These are phyloP conservation scores for Trichomonas vaginalis DNA, from an alignment of 208 protist species.

Conservation along the genomic window DNA sequence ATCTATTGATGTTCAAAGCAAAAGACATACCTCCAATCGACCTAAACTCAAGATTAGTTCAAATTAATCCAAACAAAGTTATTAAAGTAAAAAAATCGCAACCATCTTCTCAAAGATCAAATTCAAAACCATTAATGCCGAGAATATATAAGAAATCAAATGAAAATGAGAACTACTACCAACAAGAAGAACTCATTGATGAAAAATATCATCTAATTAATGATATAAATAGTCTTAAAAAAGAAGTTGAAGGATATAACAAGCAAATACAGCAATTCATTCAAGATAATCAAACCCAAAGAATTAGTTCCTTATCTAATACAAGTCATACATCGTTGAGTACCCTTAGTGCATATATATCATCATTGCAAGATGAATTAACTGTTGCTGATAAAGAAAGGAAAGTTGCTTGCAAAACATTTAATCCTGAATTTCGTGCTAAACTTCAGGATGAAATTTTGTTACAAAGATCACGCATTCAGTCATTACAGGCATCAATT, in stretches of 20 bases:
- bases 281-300: background rate
- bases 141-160: background rate
- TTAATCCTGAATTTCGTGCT: background rate
- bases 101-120: background rate
- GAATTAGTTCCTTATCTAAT: background rate
- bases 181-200: background rate
- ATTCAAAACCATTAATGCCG: background rate
- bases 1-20: background rate
- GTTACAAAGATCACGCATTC: background rate
- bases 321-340: background rate
- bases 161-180: background rate
- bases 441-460: background rate
- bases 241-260: background rate
- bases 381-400: background rate
- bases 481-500: background rate
- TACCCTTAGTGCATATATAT: background rate
- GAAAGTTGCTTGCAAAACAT: background rate
- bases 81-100: background rate
- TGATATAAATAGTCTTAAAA: background rate
- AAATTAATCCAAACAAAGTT: background rate
- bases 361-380: background rate
- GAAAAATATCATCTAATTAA: background rate
- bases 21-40: background rate
- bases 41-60: background rate
- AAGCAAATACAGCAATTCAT: background rate